These are phyloP conservation scores for Neurospora cerealis DNA, from an alignment of 495 filamentous ascomycete species.

Conservation along the genomic window DNA sequence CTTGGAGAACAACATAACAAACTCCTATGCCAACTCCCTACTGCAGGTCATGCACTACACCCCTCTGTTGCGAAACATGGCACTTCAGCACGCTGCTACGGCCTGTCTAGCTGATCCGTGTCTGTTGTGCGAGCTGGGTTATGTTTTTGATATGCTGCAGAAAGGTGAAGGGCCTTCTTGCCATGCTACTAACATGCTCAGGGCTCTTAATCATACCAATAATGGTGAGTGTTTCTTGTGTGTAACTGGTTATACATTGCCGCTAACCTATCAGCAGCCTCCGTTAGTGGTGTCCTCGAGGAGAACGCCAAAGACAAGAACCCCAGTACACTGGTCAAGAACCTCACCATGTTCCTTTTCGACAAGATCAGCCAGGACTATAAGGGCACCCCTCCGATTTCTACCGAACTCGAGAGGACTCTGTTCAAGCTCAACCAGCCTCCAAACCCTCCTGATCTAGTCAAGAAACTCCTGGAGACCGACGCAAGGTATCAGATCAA, in stretches of 20 bases:
- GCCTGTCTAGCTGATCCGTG: slow-evolving; percentile 73
- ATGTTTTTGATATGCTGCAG: slow-evolving; percentile 95
- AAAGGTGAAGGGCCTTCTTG: slow-evolving; percentile 89
- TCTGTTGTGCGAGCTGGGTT: slow-evolving; percentile 88
- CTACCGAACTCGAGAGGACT: slow-evolving; percentile 15
- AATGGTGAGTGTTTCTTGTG: slow-evolving; percentile 16
- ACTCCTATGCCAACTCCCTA: slow-evolving; percentile 90
- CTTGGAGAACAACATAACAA: slow-evolving; percentile 89
- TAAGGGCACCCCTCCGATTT: slow-evolving; percentile 15
- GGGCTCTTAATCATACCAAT: slow-evolving; percentile 74
- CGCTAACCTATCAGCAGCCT: slow-evolving; percentile 17
- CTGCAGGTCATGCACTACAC: slow-evolving; percentile 88
- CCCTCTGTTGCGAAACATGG: slow-evolving; percentile 76
- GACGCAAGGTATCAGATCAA: slow-evolving; percentile 48
- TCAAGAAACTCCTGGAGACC: slow-evolving; percentile 26
- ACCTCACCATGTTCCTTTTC: slow-evolving; percentile 17
- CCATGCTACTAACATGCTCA: slow-evolving; percentile 93
- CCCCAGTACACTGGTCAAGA: slow-evolving; percentile 14
- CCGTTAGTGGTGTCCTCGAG: slow-evolving; percentile 59
- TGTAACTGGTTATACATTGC: background rate
- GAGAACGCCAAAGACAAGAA: slow-evolving; percentile 48
- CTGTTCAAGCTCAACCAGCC: slow-evolving; percentile 14
- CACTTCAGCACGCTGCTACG: slow-evolving; percentile 80
- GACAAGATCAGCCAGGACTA: slow-evolving; percentile 20
- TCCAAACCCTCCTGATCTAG: slow-evolving; percentile 9